Base-by-base conservation (phyloP, 2,329 filamentous ascomycete species). In the Laburnicola sp. region DNA sequence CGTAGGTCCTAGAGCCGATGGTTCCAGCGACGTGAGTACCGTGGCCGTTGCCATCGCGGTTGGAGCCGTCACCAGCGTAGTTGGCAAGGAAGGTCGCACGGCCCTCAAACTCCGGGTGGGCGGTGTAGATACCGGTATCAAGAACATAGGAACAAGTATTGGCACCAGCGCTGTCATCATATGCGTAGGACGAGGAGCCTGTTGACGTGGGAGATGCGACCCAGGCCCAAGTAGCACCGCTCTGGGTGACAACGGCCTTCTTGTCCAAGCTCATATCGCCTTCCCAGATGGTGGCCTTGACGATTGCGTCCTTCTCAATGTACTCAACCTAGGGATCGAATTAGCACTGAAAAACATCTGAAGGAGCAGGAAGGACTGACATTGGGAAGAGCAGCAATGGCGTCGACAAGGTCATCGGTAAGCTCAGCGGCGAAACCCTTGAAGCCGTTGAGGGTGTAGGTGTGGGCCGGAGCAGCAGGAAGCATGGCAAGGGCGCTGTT, bases 41-140 rank as follows among this genome's bases (percentile, higher is more conserved):
- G 51, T 75, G 73, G 32, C 73, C 72, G 45, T 74, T 73, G 36
- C 70, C 69, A 51, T 75, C 72, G 11, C 64, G 60, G 60, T 68
- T 69, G 1, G 38, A 40, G 39, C 68, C 65, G 50, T 72, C 70
- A 37, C 69, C 68, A 48, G 68, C 69, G 46, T 61, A 72, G 63
- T 73, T 73, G 55, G 68, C 65, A 16, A 74, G 58, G 61, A 68
- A 72, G 31, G 64, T 69, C 30, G 72, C 71, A 58, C 72, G 71
- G 42, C 70, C 69, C 53, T 71, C 71, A 25, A 75, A 74, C 31
- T 75, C 71, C 6, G 68, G 46, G 70, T 88, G 86, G 4, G 76
- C 75, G 32, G 74, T 72, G 48, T 74, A 73, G 65, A 88, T 82
- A 58, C 86, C 86, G 4, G 85, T 87, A 70, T 88, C 86, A 35